Evolutionary conservation across 805 yeast species (phyloP).

Genomic region (Pichia membranifaciens): DNA sequence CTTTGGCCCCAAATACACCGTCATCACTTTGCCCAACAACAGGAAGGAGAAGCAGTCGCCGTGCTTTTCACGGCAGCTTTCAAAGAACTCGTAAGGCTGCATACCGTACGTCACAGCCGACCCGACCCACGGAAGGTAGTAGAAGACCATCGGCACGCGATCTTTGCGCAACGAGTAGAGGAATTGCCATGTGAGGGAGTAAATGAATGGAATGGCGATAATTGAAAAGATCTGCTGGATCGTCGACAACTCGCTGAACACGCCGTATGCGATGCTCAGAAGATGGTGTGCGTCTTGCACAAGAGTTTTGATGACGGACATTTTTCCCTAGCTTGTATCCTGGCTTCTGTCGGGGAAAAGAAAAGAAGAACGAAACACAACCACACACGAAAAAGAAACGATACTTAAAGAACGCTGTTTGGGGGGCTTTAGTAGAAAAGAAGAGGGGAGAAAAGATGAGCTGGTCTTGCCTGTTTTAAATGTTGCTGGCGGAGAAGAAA

Average conservation of each 20-base stretch:
- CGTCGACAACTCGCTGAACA: conserved; percentile 19
- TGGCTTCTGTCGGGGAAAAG: not conserved
- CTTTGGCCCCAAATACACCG: conserved; percentile 93
- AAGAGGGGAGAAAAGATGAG: not conserved
- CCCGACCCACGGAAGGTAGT: conserved; percentile 95
- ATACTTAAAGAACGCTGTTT: too few relatives aligned
- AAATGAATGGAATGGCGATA: conserved; percentile 52
- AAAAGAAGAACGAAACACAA: not conserved
- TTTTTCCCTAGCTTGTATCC: conserved; percentile 4
- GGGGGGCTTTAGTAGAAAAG: too few relatives aligned
- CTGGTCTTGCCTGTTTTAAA: not conserved
- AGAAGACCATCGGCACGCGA: conserved; percentile 83
- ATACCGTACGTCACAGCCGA: conserved; percentile 85
- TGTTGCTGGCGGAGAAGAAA: not conserved
- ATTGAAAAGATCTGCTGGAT: conserved; percentile 30
- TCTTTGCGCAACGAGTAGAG: conserved; percentile 68
- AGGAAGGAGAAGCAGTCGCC: conserved; percentile 94
- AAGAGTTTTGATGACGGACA: conserved; percentile 25
- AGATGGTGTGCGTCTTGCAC: conserved; percentile 17
- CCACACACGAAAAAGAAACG: not conserved
- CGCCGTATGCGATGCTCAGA: conserved; percentile 3
- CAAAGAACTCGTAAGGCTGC: conserved; percentile 90
- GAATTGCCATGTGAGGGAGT: conserved; percentile 61
- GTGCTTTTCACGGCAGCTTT: conserved; percentile 66
- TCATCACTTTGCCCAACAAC: conserved; percentile 85